phyloP scores from a whole-genome alignment of 495 filamentous ascomycete species.

The Aspergillus baeticus region DNA sequence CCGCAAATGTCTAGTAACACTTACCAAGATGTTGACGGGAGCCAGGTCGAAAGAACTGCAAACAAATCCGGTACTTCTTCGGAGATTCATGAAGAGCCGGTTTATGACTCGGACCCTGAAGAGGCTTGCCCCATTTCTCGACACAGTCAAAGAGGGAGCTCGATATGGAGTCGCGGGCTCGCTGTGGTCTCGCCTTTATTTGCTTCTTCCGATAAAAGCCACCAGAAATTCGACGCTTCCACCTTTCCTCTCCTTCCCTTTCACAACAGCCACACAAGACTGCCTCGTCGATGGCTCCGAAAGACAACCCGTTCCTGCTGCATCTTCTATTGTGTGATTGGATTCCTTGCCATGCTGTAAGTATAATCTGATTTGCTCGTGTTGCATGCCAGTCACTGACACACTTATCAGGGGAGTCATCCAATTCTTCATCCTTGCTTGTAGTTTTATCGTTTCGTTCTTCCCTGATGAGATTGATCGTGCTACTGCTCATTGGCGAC shows the following conservation, averaged over 20 bases:
- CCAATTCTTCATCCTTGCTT: conserved; percentile 50
- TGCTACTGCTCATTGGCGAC: conserved; percentile 44
- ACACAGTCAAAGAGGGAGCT: not conserved
- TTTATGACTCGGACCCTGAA: not conserved
- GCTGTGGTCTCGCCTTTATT: conserved; percentile 16
- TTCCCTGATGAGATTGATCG: conserved; percentile 58
- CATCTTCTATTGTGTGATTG: conserved; percentile 18
- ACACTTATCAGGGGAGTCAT: conserved; percentile 37
- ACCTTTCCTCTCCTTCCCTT: conserved; percentile 22
- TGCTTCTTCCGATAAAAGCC: conserved; percentile 6
- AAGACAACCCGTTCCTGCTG: conserved; percentile 17
- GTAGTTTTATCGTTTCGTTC: conserved; percentile 50
- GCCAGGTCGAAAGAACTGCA: not conserved
- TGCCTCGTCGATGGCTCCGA: conserved; percentile 1
- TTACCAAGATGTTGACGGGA: not conserved
- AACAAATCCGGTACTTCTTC: not conserved
- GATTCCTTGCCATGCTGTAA: conserved; percentile 41
- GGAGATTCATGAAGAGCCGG: not conserved
- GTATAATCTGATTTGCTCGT: not conserved
- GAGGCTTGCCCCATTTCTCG: not conserved
- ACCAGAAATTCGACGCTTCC: conserved; percentile 8
- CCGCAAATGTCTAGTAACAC: not conserved
- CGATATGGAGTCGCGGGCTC: conserved; percentile 15
- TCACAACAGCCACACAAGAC: not conserved
- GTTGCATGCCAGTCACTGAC: not conserved